Evolutionary conservation across 768 basidiomycete species (phyloP).

Genomic region (Ramaria sp.): DNA sequence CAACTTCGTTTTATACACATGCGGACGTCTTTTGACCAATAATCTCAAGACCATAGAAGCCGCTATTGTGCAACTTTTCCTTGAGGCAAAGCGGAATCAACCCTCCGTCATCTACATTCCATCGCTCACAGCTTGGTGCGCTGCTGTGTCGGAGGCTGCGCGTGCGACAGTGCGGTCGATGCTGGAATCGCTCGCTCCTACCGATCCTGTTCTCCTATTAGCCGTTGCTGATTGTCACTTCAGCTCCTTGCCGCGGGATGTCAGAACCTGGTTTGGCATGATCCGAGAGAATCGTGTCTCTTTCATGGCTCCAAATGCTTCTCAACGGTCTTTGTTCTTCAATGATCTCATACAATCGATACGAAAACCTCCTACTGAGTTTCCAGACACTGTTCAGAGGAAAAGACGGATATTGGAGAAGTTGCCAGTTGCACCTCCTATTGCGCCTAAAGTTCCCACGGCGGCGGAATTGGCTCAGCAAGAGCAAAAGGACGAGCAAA

Average conservation of each 20-base stretch:
- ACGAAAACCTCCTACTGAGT: slow-evolving; percentile 68
- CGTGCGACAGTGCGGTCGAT: slow-evolving; percentile 80
- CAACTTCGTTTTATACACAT: neutral
- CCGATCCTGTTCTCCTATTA: slow-evolving; percentile 87
- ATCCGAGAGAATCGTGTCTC: slow-evolving; percentile 64
- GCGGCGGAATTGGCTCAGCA: slow-evolving; percentile 75
- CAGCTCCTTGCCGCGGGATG: slow-evolving; percentile 62
- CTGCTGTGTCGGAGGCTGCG: slow-evolving; percentile 73
- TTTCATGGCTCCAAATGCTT: slow-evolving; percentile 37
- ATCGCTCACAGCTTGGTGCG: slow-evolving; percentile 75
- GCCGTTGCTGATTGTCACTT: slow-evolving; percentile 79
- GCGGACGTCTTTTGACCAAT: neutral
- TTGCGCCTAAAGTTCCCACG: slow-evolving; percentile 74
- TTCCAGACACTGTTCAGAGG: slow-evolving; percentile 80
- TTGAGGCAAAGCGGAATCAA: slow-evolving; percentile 95
- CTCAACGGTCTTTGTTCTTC: slow-evolving; percentile 71
- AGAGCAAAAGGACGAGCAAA: slow-evolving; percentile 67
- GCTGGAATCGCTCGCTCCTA: slow-evolving; percentile 83
- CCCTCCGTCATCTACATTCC: slow-evolving; percentile 95
- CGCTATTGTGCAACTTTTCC: slow-evolving; percentile 86
- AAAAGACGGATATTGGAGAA: slow-evolving; percentile 77
- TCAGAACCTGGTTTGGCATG: slow-evolving; percentile 83
- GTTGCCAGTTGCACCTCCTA: slow-evolving; percentile 79
- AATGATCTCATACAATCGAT: slow-evolving; percentile 58
- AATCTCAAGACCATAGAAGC: slow-evolving; percentile 70